Percentiles rank a stretch among this genome's conserved stretches.
Evolutionary conservation across 148 eudicot genomes (phyloP).

Genomic region (Rhododendron molle): DNA sequence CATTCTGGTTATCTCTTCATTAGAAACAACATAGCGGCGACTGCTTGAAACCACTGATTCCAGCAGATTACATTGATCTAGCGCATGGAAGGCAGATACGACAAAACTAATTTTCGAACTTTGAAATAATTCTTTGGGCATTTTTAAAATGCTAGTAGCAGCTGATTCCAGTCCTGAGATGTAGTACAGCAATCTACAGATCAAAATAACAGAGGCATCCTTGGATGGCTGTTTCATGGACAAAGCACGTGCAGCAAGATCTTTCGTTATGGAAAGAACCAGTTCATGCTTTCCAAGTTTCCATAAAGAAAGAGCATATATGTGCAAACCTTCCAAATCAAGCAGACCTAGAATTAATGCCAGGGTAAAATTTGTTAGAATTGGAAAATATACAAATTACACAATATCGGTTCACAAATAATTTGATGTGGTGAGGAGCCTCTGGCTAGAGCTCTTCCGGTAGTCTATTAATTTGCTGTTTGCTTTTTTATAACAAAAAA

Average conservation of each 20-base stretch:
- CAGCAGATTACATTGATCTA: conserved; percentile 59
- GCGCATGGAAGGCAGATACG: conserved; percentile 73
- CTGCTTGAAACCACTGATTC: conserved; percentile 65
- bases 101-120: conserved; percentile 77
- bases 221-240: conserved; percentile 46
- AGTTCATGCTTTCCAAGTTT: conserved; percentile 62
- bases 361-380: conserved; percentile 2
- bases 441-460: background rate
- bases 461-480: background rate
- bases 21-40: conserved; percentile 46
- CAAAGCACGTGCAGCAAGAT: conserved; percentile 42
- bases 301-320: conserved; percentile 78
- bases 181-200: conserved; percentile 57
- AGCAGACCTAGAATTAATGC: conserved; percentile 57
- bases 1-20: conserved; percentile 63
- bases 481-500: background rate
- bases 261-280: conserved; percentile 54
- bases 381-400: background rate
- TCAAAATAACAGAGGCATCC: conserved; percentile 49
- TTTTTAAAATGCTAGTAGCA: conserved; percentile 49
- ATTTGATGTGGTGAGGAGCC: background rate
- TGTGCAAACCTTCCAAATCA: conserved; percentile 66
- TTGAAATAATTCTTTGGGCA: conserved; percentile 58
- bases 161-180: conserved; percentile 69
- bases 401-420: background rate